These are phyloP conservation scores for Calamus simplicifolius DNA, from an alignment of 176 grass and related monocot genomes.

Conservation along the genomic window DNA sequence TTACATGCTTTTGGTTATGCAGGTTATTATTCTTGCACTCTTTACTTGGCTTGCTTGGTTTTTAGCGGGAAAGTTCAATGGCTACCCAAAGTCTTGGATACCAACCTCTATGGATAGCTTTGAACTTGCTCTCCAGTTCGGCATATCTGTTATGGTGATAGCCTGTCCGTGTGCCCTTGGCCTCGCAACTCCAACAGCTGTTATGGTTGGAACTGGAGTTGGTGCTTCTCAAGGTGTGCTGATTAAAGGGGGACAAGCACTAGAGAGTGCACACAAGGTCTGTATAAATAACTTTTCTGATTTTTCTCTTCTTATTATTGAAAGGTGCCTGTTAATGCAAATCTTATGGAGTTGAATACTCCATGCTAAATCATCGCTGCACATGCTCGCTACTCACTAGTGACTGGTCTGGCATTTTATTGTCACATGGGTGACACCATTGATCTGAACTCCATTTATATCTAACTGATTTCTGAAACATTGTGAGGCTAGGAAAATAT, in stretches of 20 bases:
- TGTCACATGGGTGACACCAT: too few relatives aligned
- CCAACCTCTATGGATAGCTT: constrained; percentile 91
- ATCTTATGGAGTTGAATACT: too few relatives aligned
- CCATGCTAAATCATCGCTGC: too few relatives aligned
- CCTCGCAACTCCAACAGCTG: constrained; percentile 90
- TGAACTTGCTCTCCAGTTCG: constrained; percentile 90
- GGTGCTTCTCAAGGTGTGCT: constrained; percentile 89
- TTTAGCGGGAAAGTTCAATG: constrained; percentile 60
- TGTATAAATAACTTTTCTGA: not conserved
- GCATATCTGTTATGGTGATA: constrained; percentile 98
- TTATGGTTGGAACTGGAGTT: constrained; percentile 97
- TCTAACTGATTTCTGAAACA: too few relatives aligned
- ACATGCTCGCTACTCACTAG: too few relatives aligned
- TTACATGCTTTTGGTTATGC: too few relatives aligned
- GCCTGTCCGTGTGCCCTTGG: constrained; percentile 90
- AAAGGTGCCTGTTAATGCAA: too few relatives aligned
- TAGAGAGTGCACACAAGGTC: constrained; percentile 94
- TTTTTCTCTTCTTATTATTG: not conserved
- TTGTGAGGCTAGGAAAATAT: too few relatives aligned
- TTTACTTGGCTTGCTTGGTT: constrained; percentile 86
- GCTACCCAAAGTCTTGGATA: constrained; percentile 77
- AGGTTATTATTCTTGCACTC: constrained; percentile 60
- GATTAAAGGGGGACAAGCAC: constrained; percentile 89
- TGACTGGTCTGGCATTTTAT: too few relatives aligned
- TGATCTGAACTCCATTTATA: too few relatives aligned